These are phyloP conservation scores for Byssoonygena ceratinophila DNA, from an alignment of 2,329 filamentous ascomycete species.

Conservation along the genomic window DNA sequence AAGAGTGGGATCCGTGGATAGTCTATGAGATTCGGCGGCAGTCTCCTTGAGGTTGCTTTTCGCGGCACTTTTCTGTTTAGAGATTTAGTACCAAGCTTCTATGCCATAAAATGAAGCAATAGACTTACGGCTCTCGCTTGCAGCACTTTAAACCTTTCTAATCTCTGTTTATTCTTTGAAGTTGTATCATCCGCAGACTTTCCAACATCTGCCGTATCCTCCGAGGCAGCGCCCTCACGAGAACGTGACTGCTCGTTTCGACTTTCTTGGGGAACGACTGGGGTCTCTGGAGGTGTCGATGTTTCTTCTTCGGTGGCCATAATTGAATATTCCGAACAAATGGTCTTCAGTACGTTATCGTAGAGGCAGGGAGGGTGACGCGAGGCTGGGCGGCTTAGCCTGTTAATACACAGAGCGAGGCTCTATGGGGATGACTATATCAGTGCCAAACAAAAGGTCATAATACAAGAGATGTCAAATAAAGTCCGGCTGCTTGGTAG, in stretches of 20 bases:
- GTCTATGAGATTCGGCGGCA: slow-evolving; percentile 67
- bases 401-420: too few relatives aligned
- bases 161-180: slow-evolving; percentile 47
- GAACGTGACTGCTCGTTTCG: neutral
- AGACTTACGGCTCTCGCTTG: slow-evolving; percentile 59
- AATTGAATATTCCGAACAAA: neutral
- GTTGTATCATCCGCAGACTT: neutral
- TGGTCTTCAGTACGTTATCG: neutral
- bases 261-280: neutral
- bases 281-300: neutral
- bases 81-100: neutral
- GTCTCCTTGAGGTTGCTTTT: slow-evolving; percentile 68
- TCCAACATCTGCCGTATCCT: neutral
- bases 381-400: neutral
- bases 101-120: neutral
- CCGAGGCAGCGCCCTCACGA: neutral
- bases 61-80: slow-evolving; percentile 30
- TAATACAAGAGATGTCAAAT: too few relatives aligned
- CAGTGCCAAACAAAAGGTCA: too few relatives aligned
- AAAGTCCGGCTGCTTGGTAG: too few relatives aligned
- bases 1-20: slow-evolving; percentile 65
- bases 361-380: neutral
- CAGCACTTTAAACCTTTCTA: slow-evolving; percentile 76
- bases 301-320: slow-evolving; percentile 1
- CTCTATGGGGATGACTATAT: too few relatives aligned